Evolutionary conservation across 2,329 filamentous ascomycete genomes (phyloP).

Genomic region (Helotiales sp.): DNA sequence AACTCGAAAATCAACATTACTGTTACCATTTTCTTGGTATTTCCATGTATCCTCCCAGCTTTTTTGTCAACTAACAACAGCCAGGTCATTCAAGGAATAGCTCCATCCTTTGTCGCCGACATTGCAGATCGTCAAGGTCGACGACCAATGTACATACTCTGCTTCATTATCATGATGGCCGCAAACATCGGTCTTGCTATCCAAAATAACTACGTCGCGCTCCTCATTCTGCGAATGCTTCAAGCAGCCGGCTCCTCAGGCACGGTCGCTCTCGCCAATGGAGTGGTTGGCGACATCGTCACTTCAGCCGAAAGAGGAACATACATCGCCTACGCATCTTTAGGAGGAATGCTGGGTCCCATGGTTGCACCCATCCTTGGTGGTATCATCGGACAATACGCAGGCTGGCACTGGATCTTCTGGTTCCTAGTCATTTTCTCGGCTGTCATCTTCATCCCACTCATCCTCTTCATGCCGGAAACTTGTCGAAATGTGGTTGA

Average conservation of each 20-base stretch:
- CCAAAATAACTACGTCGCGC: conserved; percentile 47
- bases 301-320: conserved; percentile 60
- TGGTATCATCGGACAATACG: conserved; percentile 23
- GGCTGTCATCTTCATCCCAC: conserved; percentile 8
- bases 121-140: conserved; percentile 55
- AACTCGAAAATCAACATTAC: conserved; percentile 16
- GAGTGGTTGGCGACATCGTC: conserved; percentile 63
- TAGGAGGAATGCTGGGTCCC: conserved; percentile 27
- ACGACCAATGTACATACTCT: conserved; percentile 53
- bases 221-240: conserved; percentile 43
- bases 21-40: conserved; percentile 12
- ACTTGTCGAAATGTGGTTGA: conserved; percentile 25
- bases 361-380: conserved; percentile 25
- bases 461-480: conserved; percentile 25
- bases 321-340: conserved; percentile 64
- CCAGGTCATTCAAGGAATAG: conserved; percentile 49
- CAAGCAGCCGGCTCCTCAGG: conserved; percentile 57
- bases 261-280: conserved; percentile 57
- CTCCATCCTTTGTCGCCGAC: conserved; percentile 56
- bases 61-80: background rate
- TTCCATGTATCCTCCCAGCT: background rate
- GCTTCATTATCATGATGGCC: conserved; percentile 52
- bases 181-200: conserved; percentile 56
- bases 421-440: conserved; percentile 42
- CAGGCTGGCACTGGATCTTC: conserved; percentile 45